Percentiles rank a stretch among this genome's conserved stretches.
phyloP scores from a whole-genome alignment of 768 basidiomycete genomes.

The Lanmaoa pseudosensibilis region DNA sequence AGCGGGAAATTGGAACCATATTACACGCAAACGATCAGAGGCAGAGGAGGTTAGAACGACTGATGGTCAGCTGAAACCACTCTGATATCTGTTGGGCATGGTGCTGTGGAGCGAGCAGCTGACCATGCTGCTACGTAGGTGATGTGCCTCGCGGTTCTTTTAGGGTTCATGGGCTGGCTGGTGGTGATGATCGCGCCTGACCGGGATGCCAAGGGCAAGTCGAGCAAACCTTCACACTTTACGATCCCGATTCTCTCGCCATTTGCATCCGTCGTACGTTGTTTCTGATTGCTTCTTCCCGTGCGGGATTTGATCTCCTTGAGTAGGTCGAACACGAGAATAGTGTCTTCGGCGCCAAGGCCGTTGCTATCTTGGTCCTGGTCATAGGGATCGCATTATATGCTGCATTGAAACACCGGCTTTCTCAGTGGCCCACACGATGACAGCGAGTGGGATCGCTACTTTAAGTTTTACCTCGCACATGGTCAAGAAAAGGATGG shows the following conservation, averaged over 20 bases:
- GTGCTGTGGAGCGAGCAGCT: slow-evolving; percentile 11
- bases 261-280: slow-evolving; percentile 68
- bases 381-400: slow-evolving; percentile 44
- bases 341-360: slow-evolving; percentile 55
- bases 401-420: slow-evolving; percentile 44
- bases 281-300: background rate
- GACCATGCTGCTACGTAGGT: slow-evolving; percentile 15
- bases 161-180: slow-evolving; percentile 24
- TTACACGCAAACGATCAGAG: slow-evolving; percentile 46
- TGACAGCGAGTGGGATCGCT: background rate
- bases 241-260: slow-evolving; percentile 79
- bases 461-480: background rate
- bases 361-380: slow-evolving; percentile 41
- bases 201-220: slow-evolving; percentile 8
- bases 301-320: slow-evolving; percentile 1
- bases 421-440: slow-evolving; percentile 16
- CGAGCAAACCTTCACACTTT: slow-evolving; percentile 52
- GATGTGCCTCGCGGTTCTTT: slow-evolving; percentile 23
- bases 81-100: background rate
- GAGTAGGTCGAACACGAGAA: slow-evolving; percentile 73
- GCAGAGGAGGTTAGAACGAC: slow-evolving; percentile 48
- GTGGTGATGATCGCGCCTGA: slow-evolving; percentile 18
- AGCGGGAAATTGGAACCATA: slow-evolving; percentile 47
- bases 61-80: slow-evolving; percentile 45
- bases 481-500: background rate